Evolutionary conservation across 768 basidiomycete genomes (phyloP).

Genomic region (Phaffia australis): DNA sequence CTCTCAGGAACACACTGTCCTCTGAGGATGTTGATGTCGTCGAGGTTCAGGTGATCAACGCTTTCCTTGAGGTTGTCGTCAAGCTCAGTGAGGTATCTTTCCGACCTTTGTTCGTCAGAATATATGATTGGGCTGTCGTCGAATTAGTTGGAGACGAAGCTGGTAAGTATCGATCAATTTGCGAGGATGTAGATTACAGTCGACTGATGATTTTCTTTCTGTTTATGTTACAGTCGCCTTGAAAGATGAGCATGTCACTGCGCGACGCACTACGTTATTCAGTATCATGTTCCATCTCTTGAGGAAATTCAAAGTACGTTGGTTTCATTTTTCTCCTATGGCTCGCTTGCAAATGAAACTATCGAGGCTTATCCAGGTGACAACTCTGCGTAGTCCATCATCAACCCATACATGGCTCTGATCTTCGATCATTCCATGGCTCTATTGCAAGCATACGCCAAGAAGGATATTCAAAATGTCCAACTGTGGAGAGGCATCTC

Average conservation of each 20-base stretch:
- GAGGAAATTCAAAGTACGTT: conserved; percentile 72
- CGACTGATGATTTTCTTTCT: conserved; percentile 16
- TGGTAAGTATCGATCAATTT: neutral
- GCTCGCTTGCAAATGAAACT: neutral
- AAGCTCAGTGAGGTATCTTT: conserved; percentile 89
- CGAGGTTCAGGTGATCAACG: conserved; percentile 45
- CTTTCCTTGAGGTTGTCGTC: conserved; percentile 79
- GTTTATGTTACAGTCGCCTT: conserved; percentile 18
- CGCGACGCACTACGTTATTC: conserved; percentile 60
- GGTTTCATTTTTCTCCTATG: neutral
- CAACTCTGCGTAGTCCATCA: conserved; percentile 49
- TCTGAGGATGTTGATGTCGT: conserved; percentile 29
- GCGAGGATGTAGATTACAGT: neutral
- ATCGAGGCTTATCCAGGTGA: neutral
- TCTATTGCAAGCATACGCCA: conserved; percentile 47
- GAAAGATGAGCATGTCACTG: conserved; percentile 36
- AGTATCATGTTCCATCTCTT: conserved; percentile 61
- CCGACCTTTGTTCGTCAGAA: conserved; percentile 75
- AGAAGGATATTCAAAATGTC: conserved; percentile 37
- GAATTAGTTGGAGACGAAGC: conserved; percentile 40
- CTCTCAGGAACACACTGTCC: neutral
- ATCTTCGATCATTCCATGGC: conserved; percentile 58
- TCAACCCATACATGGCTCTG: conserved; percentile 83
- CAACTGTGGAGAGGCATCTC: conserved; percentile 57
- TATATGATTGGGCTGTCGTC: conserved; percentile 89